phyloP scores from a whole-genome alignment of 768 basidiomycete genomes.

The Mycena latifolia region DNA sequence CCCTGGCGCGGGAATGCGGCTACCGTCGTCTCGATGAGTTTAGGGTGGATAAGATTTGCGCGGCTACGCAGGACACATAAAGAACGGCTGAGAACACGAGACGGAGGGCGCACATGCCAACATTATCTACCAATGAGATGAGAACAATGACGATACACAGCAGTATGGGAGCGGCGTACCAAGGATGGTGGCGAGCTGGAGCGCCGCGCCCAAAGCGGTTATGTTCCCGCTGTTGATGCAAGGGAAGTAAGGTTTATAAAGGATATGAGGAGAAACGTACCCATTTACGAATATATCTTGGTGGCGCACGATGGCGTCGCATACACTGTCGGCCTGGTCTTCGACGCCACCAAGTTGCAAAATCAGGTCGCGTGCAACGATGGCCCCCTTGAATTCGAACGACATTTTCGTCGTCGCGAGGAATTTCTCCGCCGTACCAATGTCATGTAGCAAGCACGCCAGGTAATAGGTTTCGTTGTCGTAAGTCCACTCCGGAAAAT shows the following conservation, averaged over 20 bases:
- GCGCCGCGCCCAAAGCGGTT: conserved; percentile 57
- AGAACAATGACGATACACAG: conserved; percentile 11
- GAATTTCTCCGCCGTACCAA: conserved; percentile 62
- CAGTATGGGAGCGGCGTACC: conserved; percentile 44
- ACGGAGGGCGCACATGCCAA: conserved; percentile 52
- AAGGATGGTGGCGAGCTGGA: conserved; percentile 63
- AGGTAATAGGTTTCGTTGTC: conserved; percentile 29
- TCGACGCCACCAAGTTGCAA: conserved; percentile 54
- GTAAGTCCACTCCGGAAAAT: conserved; percentile 23
- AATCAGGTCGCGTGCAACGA: conserved; percentile 63
- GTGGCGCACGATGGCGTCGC: conserved; percentile 64
- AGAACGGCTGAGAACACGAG: conserved; percentile 12
- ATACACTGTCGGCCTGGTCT: conserved; percentile 65
- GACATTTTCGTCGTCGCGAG: conserved; percentile 66
- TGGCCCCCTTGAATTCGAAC: conserved; percentile 69
- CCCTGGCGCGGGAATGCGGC: conserved; percentile 55
- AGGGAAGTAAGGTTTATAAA: too few relatives aligned
- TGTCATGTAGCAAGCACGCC: conserved; percentile 46
- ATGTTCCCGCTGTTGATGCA: conserved; percentile 57
- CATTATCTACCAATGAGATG: conserved; percentile 49
- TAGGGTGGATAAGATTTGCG: conserved; percentile 56
- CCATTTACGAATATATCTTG: conserved; percentile 62
- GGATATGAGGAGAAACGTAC: conserved; percentile 39
- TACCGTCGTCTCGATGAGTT: conserved; percentile 55
- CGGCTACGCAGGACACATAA: conserved; percentile 44